A percentile compares a stretch with the other conserved stretches of the same genome.
Conservation (phyloP, 2,329 filamentous ascomycete genomes). For the Fusarium circinatum region DNA sequence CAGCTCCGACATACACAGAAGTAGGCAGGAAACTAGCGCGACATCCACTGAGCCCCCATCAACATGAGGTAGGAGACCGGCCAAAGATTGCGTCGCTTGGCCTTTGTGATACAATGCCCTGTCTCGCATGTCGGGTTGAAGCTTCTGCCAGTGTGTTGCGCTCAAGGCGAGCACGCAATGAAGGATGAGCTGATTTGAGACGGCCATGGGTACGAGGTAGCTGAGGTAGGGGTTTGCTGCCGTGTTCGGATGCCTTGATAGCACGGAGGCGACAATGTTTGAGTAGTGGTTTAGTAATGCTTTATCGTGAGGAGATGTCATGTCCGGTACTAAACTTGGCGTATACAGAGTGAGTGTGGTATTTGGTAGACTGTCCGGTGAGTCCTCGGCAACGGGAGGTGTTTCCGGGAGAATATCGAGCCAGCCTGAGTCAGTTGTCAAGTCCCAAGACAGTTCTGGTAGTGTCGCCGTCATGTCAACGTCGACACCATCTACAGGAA, state of each 20-base stretch:
- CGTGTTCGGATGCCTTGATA: neutral
- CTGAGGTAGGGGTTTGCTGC: constrained; percentile 1
- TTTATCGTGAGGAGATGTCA: constrained; percentile 8
- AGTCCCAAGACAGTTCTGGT: neutral
- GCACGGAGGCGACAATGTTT: neutral
- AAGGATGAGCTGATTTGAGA: neutral
- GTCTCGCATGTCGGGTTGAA: constrained; percentile 6
- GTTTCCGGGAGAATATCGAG: neutral
- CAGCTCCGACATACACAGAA: constrained; percentile 1
- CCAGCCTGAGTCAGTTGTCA: neutral
- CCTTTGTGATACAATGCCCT: neutral
- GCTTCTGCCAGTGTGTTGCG: constrained; percentile 9
- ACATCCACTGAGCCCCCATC: neutral
- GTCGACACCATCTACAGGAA: neutral
- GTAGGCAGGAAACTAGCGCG: neutral
- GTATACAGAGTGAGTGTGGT: constrained; percentile 2
- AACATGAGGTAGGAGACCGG: neutral
- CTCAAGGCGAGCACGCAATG: constrained; percentile 4
- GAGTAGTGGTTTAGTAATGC: constrained; percentile 2
- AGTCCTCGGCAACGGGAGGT: neutral
- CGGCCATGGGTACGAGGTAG: neutral
- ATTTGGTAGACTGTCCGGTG: neutral
- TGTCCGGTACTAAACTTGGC: neutral
- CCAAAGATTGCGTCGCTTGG: neutral
- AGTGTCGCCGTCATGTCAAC: neutral